Conservation (phyloP, 306 rosid genomes). For the Pyrus pyrifolia region DNA sequence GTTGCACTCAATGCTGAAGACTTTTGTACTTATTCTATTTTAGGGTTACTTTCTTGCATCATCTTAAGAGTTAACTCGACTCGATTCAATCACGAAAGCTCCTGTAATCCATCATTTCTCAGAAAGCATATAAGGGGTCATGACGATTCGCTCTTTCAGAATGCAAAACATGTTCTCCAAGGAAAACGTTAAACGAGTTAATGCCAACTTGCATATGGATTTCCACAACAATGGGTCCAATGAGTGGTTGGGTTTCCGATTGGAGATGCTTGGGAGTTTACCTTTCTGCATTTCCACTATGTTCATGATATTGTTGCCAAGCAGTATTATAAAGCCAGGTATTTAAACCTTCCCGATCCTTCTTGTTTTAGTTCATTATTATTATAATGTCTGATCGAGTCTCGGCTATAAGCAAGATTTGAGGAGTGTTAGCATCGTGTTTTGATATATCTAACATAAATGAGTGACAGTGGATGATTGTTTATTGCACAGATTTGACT, state of each 20-base stretch:
- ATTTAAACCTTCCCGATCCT: not conserved
- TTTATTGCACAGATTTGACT: not conserved
- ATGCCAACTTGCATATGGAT: slow-evolving; percentile 75
- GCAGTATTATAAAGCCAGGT: slow-evolving; percentile 84
- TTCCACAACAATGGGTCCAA: slow-evolving; percentile 87
- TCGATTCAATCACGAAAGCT: slow-evolving; percentile 88
- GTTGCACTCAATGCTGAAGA: not conserved
- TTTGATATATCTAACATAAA: too few relatives aligned
- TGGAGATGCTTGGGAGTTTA: slow-evolving; percentile 73
- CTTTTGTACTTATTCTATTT: not conserved
- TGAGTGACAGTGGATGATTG: not conserved
- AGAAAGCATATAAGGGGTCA: slow-evolving; percentile 85
- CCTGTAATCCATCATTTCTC: slow-evolving; percentile 96
- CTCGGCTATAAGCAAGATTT: too few relatives aligned
- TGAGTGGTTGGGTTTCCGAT: slow-evolving; percentile 92
- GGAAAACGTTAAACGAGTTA: slow-evolving; percentile 64
- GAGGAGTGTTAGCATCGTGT: too few relatives aligned
- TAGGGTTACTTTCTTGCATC: slow-evolving; percentile 80
- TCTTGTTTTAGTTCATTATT: too few relatives aligned
- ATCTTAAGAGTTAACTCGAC: slow-evolving; percentile 82
- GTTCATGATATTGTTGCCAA: slow-evolving; percentile 86
- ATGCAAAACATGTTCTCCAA: slow-evolving; percentile 41
- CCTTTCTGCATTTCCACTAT: slow-evolving; percentile 63
- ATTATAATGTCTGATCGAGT: too few relatives aligned
- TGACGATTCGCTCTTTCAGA: slow-evolving; percentile 74